A percentile compares a stretch with the other conserved stretches of the same genome.
These are phyloP conservation scores for Rutstroemia sp. DNA, from an alignment of 2,329 filamentous ascomycete species.

Conservation along the genomic window DNA sequence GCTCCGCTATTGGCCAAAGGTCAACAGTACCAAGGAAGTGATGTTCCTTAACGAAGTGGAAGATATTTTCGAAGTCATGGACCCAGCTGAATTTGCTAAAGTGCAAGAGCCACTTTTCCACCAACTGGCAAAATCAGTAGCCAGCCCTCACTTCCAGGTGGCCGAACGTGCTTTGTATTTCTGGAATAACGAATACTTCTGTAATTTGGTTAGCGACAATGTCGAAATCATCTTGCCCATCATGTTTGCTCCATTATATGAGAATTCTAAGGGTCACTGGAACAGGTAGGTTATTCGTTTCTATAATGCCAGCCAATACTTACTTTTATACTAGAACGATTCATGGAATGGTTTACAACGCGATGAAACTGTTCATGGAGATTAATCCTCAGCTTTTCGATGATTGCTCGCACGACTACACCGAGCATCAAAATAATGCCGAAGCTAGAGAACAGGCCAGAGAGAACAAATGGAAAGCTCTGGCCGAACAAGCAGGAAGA, in stretches of 20 bases:
- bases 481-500: slow-evolving; percentile 72
- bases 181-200: slow-evolving; percentile 99
- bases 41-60: slow-evolving; percentile 99
- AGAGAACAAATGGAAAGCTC: slow-evolving; percentile 81
- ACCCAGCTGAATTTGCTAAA: slow-evolving; percentile 96
- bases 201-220: slow-evolving; percentile 97
- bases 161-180: slow-evolving; percentile 96
- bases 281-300: slow-evolving; percentile 54
- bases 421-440: slow-evolving; percentile 88
- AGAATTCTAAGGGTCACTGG: slow-evolving; percentile 99
- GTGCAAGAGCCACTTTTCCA: slow-evolving; percentile 97
- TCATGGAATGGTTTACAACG: slow-evolving; percentile 99
- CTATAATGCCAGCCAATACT: slow-evolving; percentile 2
- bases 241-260: slow-evolving; percentile 97
- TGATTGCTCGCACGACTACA: slow-evolving; percentile 97
- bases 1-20: slow-evolving; percentile 96
- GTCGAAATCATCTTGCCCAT: slow-evolving; percentile 97
- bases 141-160: slow-evolving; percentile 97
- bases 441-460: slow-evolving; percentile 75
- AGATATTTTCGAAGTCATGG: slow-evolving; percentile 99
- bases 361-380: slow-evolving; percentile 99
- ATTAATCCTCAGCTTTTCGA: slow-evolving; percentile 98
- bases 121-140: slow-evolving; percentile 94
- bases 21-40: slow-evolving; percentile 98
- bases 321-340: slow-evolving; percentile 65